Evolutionary conservation across 805 yeast species (phyloP).

Genomic region (Wickerhamiella azyma): DNA sequence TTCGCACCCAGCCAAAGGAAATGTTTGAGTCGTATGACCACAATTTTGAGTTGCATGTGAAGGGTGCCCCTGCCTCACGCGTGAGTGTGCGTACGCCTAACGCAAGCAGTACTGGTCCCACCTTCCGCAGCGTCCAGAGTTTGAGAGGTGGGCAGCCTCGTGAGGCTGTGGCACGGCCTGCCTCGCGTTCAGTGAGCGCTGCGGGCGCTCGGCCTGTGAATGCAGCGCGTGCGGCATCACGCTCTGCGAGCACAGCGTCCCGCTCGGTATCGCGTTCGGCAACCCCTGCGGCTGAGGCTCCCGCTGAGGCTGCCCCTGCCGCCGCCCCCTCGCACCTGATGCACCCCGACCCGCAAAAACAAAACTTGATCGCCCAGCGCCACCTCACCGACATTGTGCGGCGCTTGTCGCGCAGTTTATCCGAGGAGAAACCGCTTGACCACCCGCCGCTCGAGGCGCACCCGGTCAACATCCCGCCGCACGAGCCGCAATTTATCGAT

Average conservation of each 20-base stretch:
- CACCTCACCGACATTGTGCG: conserved; percentile 6
- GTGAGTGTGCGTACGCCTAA: too few species aligned
- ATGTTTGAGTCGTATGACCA: conserved; percentile 3
- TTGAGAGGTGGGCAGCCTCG: too few species aligned
- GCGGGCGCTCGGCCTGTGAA: too few species aligned
- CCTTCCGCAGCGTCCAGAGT: too few species aligned
- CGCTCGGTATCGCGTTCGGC: neutral
- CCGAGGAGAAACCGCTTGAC: neutral
- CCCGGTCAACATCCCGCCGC: neutral
- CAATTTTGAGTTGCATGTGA: conserved; percentile 6
- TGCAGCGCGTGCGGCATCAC: too few species aligned
- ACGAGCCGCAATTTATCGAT: neutral
- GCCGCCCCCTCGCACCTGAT: neutral
- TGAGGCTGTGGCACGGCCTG: too few species aligned
- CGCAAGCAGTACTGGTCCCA: too few species aligned
- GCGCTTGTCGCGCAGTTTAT: neutral
- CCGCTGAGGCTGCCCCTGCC: too few species aligned
- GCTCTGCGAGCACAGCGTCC: neutral
- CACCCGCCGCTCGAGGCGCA: neutral
- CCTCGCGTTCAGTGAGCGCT: too few species aligned
- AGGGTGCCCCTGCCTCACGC: neutral
- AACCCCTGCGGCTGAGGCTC: too few species aligned
- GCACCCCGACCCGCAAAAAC: neutral
- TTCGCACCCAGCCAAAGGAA: conserved; percentile 5
- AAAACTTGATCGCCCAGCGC: neutral